phyloP scores from a whole-genome alignment of 2,329 filamentous ascomycete genomes.

The Simplicillium sp. region DNA sequence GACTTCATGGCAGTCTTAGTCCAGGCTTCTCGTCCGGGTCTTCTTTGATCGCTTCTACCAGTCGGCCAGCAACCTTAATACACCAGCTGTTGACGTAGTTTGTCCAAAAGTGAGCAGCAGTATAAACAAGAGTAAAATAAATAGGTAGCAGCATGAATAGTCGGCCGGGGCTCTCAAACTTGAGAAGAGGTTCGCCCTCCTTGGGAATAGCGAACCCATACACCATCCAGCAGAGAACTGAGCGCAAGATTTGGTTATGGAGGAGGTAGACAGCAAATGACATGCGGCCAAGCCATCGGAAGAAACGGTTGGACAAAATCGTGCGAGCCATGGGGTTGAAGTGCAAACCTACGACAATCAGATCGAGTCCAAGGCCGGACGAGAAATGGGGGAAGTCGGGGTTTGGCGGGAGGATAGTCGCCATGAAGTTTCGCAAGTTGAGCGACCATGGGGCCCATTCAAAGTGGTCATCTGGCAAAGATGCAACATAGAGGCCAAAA shows the following conservation, averaged over 20 bases:
- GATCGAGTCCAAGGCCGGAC: constrained; percentile 25
- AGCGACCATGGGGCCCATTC: constrained; percentile 46
- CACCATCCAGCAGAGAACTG: constrained; percentile 50
- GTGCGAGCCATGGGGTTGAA: constrained; percentile 41
- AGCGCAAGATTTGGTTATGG: constrained; percentile 51
- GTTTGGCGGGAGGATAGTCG: constrained; percentile 32
- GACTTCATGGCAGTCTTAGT: background rate
- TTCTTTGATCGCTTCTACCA: constrained; percentile 11
- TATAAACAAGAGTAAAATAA: constrained; percentile 38
- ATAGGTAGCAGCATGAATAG: constrained; percentile 26
- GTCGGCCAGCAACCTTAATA: constrained; percentile 29
- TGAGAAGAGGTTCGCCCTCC: constrained; percentile 21
- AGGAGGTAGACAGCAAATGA: constrained; percentile 57
- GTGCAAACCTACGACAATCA: constrained; percentile 40
- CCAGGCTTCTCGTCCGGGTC: background rate
- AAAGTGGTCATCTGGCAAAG: constrained; percentile 46
- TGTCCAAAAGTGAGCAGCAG: constrained; percentile 39
- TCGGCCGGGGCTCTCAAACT: constrained; percentile 24
- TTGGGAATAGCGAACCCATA: constrained; percentile 33
- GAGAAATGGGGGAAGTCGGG: constrained; percentile 34
- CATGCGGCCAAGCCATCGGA: constrained; percentile 54
- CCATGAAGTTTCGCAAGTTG: constrained; percentile 30
- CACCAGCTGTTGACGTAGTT: constrained; percentile 43
- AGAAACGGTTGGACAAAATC: constrained; percentile 40
- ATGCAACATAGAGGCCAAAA: constrained; percentile 46